These are phyloP conservation scores for Penicillium lividum DNA, from an alignment of 495 filamentous ascomycete genomes.

Conservation along the genomic window DNA sequence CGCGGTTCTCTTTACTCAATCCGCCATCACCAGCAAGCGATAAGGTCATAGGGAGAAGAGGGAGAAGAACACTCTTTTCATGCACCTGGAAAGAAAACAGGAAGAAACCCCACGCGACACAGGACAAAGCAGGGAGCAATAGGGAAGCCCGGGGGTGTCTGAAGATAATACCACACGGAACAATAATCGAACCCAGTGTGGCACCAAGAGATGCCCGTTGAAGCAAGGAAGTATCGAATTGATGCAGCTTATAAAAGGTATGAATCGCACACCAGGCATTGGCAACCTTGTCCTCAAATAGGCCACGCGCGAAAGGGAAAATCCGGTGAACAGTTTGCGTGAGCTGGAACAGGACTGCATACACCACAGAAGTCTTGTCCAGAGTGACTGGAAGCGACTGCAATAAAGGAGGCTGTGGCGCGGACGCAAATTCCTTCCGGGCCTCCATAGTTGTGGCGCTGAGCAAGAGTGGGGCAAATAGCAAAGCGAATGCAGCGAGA, in stretches of 20 bases:
- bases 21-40: slow-evolving; percentile 76
- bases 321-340: slow-evolving; percentile 83
- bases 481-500: slow-evolving; percentile 66
- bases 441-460: slow-evolving; percentile 46
- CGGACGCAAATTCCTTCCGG: slow-evolving; percentile 37
- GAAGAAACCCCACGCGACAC: slow-evolving; percentile 94
- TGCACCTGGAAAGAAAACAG: slow-evolving; percentile 97
- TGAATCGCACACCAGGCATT: slow-evolving; percentile 96
- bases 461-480: slow-evolving; percentile 71
- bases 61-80: slow-evolving; percentile 92
- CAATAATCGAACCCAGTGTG: slow-evolving; percentile 72
- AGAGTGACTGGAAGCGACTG: slow-evolving; percentile 57
- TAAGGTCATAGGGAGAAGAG: slow-evolving; percentile 87
- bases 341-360: slow-evolving; percentile 71
- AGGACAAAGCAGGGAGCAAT: slow-evolving; percentile 74
- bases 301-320: slow-evolving; percentile 88
- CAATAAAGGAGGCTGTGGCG: slow-evolving; percentile 58
- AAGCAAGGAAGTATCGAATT: slow-evolving; percentile 64
- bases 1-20: slow-evolving; percentile 68
- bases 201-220: slow-evolving; percentile 75
- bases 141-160: slow-evolving; percentile 73
- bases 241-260: slow-evolving; percentile 79
- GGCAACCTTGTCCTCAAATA: slow-evolving; percentile 98
- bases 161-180: slow-evolving; percentile 78
- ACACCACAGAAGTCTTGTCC: slow-evolving; percentile 65